Base-by-base conservation (phyloP, 495 filamentous ascomycete genomes). In the Platismatia glauca region DNA sequence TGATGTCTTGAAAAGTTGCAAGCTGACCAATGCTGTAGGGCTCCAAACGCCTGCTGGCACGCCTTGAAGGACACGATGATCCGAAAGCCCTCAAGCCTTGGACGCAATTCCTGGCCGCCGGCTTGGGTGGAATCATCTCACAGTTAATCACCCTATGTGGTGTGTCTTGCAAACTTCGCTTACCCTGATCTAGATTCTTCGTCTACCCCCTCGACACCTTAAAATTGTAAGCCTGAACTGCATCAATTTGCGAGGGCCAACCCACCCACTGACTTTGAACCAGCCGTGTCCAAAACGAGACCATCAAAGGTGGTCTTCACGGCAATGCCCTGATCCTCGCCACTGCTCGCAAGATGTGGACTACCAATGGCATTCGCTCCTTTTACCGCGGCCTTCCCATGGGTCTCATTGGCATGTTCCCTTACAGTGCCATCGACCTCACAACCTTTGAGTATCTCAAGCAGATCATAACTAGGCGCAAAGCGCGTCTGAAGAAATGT, bases 181-280 rank as follows among this genome's bases (percentile, higher is more conserved):
- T 74, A 73, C 60, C 52, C 33, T 57, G 60, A 60, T 38, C 20
- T 61, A 90, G 88, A 72, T 91, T 95, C 66, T 90, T 88, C 68
- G 89, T 97, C 37, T 99, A 99, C 73, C 94, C 94, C 22, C 84
- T 99, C 62, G 94, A 99, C 72, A 99, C 94, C 1, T 78, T 98
- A 57, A 98, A 98, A 78, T 99, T 99, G 79, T 90, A 72, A 77
- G 85, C 39, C 31, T 37, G 12, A n/a, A 38, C 27, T 29, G 41
- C 37, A 35, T 38, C 15, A 59, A 29, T 39, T 20, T 20, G 50
- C 18, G 1, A 5, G 74, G 74, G 13, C 75, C 62, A 33, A 52
- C 50, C 34, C 44, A 38, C 11, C 16, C 27, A 20, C 48, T 52
- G 24, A 52, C 24, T 6, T 12, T 52, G 4, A 29, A 1, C n/a